Evolutionary conservation across 2,329 filamentous ascomycete genomes (phyloP).

Genomic region (Trichophyton verrucosum): DNA sequence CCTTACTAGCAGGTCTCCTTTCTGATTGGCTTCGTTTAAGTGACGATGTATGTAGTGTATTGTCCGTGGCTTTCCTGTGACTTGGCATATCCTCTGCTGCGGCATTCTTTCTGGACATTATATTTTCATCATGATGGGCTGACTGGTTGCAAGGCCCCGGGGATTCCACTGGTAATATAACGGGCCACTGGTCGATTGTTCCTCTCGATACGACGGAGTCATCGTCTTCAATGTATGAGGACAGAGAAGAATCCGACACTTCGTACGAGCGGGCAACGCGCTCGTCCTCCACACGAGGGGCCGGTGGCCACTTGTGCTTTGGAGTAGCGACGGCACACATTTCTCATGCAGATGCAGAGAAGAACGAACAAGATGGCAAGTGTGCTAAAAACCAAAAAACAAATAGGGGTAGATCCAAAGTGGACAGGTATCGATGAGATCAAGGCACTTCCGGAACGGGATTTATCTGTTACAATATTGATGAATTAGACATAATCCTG

Average conservation of each 20-base stretch:
- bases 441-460: conserved; percentile 10
- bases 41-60: background rate
- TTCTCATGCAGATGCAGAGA: conserved; percentile 6
- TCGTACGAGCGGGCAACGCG: conserved; percentile 31
- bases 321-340: conserved; percentile 17
- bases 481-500: conserved; percentile 14
- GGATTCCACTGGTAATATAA: conserved; percentile 27
- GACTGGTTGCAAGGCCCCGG: conserved; percentile 5
- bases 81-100: background rate
- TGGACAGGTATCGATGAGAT: conserved; percentile 7
- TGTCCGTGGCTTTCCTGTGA: conserved; percentile 1
- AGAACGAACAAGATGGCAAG: conserved; percentile 2
- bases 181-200: conserved; percentile 33
- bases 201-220: conserved; percentile 22
- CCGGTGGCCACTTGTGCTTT: conserved; percentile 28
- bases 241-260: conserved; percentile 20
- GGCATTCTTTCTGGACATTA: background rate
- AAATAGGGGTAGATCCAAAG: background rate
- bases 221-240: conserved; percentile 11
- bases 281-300: conserved; percentile 36
- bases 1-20: conserved; percentile 7
- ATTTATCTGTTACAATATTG: conserved; percentile 10
- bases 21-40: conserved; percentile 4
- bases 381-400: conserved; percentile 5
- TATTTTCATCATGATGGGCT: background rate